Evolutionary conservation across 2,329 filamentous ascomycete genomes (phyloP), one percentile per base, ranked within the genome.

Genomic region (Penicillium sp.): DNA sequence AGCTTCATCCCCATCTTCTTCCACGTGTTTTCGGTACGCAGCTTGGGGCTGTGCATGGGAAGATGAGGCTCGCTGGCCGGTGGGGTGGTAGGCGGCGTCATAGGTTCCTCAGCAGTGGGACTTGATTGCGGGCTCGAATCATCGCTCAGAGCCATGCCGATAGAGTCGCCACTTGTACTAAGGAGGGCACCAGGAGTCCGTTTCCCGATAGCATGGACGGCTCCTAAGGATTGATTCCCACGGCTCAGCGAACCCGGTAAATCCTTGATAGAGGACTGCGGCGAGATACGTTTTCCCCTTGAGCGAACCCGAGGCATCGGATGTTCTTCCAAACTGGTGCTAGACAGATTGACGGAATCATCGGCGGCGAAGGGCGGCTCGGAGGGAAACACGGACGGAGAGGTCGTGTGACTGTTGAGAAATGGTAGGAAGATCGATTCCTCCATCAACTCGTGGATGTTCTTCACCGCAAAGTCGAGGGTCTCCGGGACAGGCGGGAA

Each of bases 391-490:
- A 82, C 77, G 29, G 72, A 69, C 1, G 77, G 75, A 43, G 80
- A 77, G 1, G 79, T 76, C 56, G 79, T 80, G 46, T 81, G 76
- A 59, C 80, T 83, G 73, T 96, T 93, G 51, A 97, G 81, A 70
- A 97, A 99, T 0, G 93, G 92, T 0, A 96, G 87, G 49, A 97
- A 81, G 0, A 97, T 90, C 3, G 92, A 97, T 71, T 97, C 94
- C 67, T 96, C 95, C 92, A 99, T 97, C 53, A 99, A 80, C 65
- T 97, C 94, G 72, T 93, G 92, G 40, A 97, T 90, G 58, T 96
- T 95, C 58, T 84, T 83, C 23, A 96, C 89, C 20, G 94, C 92
- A 49, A 89, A 84, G 57, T 95, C 89, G 15, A 99, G 80, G 52
- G 86, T 84, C 40, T 87, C 84, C 1, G 94, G 92, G 5, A 88